A percentile compares a stretch with the other conserved stretches of the same genome.
Conservation (phyloP, 2,329 filamentous ascomycete species). For the Botrytis tulipae region DNA sequence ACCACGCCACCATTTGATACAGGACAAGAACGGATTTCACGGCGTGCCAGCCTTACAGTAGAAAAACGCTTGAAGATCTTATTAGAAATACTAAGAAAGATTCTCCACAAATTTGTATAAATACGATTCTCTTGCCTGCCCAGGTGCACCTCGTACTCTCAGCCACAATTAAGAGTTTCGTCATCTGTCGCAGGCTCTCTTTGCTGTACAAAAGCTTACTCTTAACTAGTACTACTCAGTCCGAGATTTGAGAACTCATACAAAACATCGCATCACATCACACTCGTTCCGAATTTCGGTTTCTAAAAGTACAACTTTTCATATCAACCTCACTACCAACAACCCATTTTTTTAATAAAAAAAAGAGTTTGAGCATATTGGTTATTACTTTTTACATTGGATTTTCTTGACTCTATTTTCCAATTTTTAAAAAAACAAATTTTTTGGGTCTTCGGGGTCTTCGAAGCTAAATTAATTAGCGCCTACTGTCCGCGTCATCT, state of each 20-base stretch:
- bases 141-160: not conserved
- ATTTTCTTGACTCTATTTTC: not conserved
- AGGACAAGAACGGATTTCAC: conserved; percentile 2
- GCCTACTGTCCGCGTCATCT: conserved; percentile 27
- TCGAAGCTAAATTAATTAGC: conserved; percentile 23
- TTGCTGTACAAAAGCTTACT: not conserved
- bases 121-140: not conserved
- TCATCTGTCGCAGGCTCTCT: conserved; percentile 10
- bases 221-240: not conserved
- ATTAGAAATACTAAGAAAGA: conserved; percentile 13
- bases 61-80: conserved; percentile 16
- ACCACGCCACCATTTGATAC: not conserved
- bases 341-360: not conserved
- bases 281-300: not conserved
- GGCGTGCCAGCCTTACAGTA: conserved; percentile 7
- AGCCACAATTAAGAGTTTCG: conserved; percentile 12
- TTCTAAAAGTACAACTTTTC: not conserved
- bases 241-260: not conserved
- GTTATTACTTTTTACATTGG: not conserved
- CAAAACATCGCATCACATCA: not conserved
- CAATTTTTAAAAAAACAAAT: not conserved
- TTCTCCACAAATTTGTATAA: conserved; percentile 9
- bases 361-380: not conserved
- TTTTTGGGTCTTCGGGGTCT: conserved; percentile 5
- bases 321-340: not conserved